Evolutionary conservation across 768 basidiomycete genomes (phyloP), one percentile per base, ranked within the genome.

Genomic region (Russula ochroleuca): DNA sequence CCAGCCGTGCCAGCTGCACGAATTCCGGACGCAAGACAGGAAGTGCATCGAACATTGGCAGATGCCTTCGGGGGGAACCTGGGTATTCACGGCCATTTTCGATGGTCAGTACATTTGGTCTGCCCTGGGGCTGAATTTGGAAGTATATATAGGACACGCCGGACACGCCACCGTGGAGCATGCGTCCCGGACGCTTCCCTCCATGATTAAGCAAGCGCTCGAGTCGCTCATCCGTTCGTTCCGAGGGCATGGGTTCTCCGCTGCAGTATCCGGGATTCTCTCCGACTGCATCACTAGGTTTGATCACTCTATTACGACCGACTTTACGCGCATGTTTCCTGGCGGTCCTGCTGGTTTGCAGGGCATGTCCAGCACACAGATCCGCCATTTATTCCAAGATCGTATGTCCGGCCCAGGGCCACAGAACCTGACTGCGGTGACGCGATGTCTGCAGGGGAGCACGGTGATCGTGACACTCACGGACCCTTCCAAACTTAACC

Each of bases 361-460:
- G 48, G 49, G 54, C 35, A 66, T 68, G 57, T 79, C 83, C 5
- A 82, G 87, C 68, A 75, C 78, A 28, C 74, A 85, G 62, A 85
- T 89, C 53, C 78, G 81, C 55, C 68, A 75, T 17, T 78, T 85
- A 48, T 83, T 92, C 70, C 85, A 89, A 65, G 88, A 90, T 71
- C 81, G 83, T 60, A 76, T 80, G 50, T 70, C 45, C 45, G 45
- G n/a, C n/a, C 41, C 72, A 9, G 84, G 83, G 10, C 83, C 83
- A 6, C 75, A 75, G 21, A 88, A 87, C 70, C 83, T 85, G 77
- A 77, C 81, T 57, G 87, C 85, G 69, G 84, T 84, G 21, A 75
- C 85, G 55, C 77, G 88, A 54, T 87, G 86, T 70, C 88, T 92
- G 83, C 87, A 89, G 68, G 90, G 90, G 23, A 88, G 86, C 0